A percentile compares a stretch with the other conserved stretches of the same genome.
These are phyloP conservation scores for Fraxinus albicans DNA, from an alignment of 305 asterid genomes.

Conservation along the genomic window DNA sequence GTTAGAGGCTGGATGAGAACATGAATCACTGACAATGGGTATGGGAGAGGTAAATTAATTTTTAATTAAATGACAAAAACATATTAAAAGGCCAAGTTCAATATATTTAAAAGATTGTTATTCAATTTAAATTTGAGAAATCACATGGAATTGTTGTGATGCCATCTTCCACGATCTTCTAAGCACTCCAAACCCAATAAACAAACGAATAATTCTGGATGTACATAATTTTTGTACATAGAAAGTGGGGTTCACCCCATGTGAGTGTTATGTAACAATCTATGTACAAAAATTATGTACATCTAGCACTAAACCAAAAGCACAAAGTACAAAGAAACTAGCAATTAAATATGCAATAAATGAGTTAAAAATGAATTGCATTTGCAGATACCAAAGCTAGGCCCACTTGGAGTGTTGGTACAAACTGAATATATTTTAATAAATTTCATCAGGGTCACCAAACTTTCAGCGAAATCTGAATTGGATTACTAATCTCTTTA, in stretches of 20 bases:
- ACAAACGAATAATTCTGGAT: background rate
- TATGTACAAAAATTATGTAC: too few relatives aligned
- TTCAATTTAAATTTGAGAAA: slow-evolving; percentile 15
- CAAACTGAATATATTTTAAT: background rate
- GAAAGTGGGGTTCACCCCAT: too few relatives aligned
- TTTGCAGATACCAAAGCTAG: slow-evolving; percentile 27
- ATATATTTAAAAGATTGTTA: background rate
- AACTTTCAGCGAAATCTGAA: background rate
- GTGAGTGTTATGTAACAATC: too few relatives aligned
- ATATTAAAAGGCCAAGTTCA: background rate
- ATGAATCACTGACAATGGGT: background rate
- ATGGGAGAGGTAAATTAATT: background rate
- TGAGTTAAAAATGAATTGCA: slow-evolving; percentile 17
- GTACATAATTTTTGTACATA: too few relatives aligned
- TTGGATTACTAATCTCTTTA: background rate
- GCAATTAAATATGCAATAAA: slow-evolving; percentile 15
- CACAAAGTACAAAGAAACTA: slow-evolving; percentile 20
- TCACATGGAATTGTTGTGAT: slow-evolving; percentile 44
- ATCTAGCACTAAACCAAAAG: background rate
- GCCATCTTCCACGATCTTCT: slow-evolving; percentile 51
- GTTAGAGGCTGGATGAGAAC: background rate
- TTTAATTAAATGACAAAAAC: background rate
- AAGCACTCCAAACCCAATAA: slow-evolving; percentile 28
- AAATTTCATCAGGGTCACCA: background rate
- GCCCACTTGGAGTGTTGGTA: slow-evolving; percentile 8